Conservation (phyloP, 1,139 yeast species). For the Candida anutae region DNA sequence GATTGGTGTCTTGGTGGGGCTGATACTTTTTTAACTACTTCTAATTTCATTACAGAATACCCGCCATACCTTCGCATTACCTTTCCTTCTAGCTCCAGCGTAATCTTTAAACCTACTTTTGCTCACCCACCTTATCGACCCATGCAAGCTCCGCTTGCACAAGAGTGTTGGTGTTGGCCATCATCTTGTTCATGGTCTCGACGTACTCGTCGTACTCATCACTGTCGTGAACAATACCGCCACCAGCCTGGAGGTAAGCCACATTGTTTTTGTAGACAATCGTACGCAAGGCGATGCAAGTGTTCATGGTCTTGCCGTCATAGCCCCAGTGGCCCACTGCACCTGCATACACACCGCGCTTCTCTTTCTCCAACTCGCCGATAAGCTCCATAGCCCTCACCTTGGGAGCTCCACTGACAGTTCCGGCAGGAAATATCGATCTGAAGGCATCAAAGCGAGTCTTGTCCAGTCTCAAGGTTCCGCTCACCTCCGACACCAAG, state of each 20-base stretch:
- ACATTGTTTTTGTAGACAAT: constrained; percentile 89
- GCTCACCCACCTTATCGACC: constrained; percentile 40
- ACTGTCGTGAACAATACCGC: constrained; percentile 93
- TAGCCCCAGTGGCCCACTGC: constrained; percentile 99
- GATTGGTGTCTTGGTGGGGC: not conserved
- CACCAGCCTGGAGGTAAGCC: constrained; percentile 96
- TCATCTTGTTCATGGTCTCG: constrained; percentile 96
- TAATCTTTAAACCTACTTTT: not conserved
- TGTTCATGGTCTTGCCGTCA: constrained; percentile 88
- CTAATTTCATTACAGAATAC: too few relatives aligned
- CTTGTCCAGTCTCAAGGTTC: constrained; percentile 74
- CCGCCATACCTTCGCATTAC: too few relatives aligned
- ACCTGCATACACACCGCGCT: constrained; percentile 96
- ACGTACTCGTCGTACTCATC: constrained; percentile 93
- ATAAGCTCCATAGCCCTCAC: constrained; percentile 94
- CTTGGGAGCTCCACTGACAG: constrained; percentile 97
- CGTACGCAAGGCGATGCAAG: constrained; percentile 94
- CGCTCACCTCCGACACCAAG: constrained; percentile 89
- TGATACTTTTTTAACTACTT: too few relatives aligned
- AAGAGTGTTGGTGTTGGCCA: constrained; percentile 83
- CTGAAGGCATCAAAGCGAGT: constrained; percentile 94
- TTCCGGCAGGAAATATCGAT: constrained; percentile 97
- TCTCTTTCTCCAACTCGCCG: constrained; percentile 81
- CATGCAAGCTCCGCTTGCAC: constrained; percentile 83
- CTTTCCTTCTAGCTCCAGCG: too few relatives aligned